Conservation (phyloP, 306 rosid genomes). For the Begonia masoniana region DNA sequence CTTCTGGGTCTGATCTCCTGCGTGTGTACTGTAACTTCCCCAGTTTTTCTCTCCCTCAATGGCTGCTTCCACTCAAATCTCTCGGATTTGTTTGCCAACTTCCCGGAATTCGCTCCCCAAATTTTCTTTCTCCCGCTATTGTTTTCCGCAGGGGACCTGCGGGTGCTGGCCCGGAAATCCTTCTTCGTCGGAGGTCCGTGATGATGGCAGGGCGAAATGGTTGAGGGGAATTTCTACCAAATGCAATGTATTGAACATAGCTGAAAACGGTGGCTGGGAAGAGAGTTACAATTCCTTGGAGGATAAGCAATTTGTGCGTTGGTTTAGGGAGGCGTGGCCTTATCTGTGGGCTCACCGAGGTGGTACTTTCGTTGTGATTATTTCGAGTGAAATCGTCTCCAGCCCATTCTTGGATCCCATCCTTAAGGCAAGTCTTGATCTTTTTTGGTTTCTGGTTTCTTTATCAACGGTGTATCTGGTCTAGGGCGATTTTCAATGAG, state of each 20-base stretch:
- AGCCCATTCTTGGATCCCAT: conserved; percentile 56
- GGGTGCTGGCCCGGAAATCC: neutral
- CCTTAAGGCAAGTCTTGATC: conserved; percentile 54
- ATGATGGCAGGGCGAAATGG: conserved; percentile 2
- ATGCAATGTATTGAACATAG: conserved; percentile 17
- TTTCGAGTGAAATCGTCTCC: conserved; percentile 76
- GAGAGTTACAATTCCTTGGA: conserved; percentile 37
- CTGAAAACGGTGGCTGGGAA: conserved; percentile 18
- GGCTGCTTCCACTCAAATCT: conserved; percentile 22
- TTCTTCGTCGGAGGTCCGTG: conserved; percentile 2
- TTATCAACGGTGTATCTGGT: no score
- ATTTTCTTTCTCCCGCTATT: conserved; percentile 4
- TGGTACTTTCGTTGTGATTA: conserved; percentile 60
- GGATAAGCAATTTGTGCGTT: conserved; percentile 76
- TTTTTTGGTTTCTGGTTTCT: neutral
- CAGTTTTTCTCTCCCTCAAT: conserved; percentile 18
- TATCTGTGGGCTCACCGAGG: conserved; percentile 83
- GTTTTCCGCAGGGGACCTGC: conserved; percentile 7
- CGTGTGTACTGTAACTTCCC: neutral
- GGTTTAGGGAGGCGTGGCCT: conserved; percentile 95
- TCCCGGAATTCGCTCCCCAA: conserved; percentile 8
- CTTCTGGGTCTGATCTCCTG: neutral
- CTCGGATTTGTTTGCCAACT: conserved; percentile 12
- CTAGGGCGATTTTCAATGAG: no score
- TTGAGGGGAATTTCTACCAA: conserved; percentile 5